Conservation (phyloP, 1,284 basidiomycete genomes). For the Tilletia setariae region DNA sequence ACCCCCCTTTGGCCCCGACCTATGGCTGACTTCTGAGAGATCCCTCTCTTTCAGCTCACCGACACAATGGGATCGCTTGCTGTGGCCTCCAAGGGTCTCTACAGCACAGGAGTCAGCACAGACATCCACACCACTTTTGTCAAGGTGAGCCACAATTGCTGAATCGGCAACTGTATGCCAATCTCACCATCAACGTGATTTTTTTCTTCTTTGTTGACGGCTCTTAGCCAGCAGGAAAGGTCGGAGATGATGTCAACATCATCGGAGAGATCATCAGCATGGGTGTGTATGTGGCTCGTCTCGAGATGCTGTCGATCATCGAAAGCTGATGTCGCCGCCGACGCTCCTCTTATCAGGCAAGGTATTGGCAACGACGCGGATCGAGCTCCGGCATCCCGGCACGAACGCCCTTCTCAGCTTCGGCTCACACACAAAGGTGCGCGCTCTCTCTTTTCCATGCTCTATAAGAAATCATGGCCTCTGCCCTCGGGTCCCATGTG, state of each 20-base stretch:
- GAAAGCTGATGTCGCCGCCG: background rate
- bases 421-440: conserved; percentile 11
- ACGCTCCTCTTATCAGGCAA: conserved; percentile 28
- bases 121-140: conserved; percentile 82
- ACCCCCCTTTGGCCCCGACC: background rate
- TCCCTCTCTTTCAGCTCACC: conserved; percentile 56
- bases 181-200: background rate
- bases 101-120: conserved; percentile 79
- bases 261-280: conserved; percentile 36
- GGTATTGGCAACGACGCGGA: conserved; percentile 46
- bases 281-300: conserved; percentile 21
- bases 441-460: background rate
- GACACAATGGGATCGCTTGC: conserved; percentile 81
- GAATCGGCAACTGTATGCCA: background rate
- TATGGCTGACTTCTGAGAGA: background rate
- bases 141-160: conserved; percentile 45
- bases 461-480: too few relatives aligned
- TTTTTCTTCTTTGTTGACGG: background rate
- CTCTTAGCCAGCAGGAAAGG: conserved; percentile 61
- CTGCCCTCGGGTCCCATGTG: too few relatives aligned
- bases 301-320: background rate
- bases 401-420: conserved; percentile 31
- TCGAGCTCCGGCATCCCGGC: conserved; percentile 43
- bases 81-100: conserved; percentile 74
- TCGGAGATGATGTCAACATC: conserved; percentile 32